Percentiles rank a stretch among this genome's conserved stretches.
Evolutionary conservation across 1,284 basidiomycete species (phyloP).

Genomic region (Lignosus rhinocerotis): DNA sequence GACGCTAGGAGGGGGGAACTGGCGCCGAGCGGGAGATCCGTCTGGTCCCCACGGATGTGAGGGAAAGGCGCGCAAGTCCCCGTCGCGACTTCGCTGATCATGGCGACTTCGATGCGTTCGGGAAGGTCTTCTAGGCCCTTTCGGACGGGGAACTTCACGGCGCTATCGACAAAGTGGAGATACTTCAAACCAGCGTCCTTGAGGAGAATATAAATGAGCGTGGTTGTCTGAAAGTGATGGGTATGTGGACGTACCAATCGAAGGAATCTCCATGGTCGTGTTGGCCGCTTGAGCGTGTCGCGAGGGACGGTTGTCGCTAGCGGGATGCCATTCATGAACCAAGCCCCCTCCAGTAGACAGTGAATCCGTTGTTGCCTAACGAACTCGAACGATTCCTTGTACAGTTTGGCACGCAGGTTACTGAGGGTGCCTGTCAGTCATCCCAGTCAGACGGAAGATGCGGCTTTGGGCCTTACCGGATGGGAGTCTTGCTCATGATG

Average conservation of each 20-base stretch:
- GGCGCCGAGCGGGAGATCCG: constrained; percentile 49
- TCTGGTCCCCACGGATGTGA: constrained; percentile 57
- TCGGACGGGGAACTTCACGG: constrained; percentile 74
- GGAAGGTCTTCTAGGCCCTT: constrained; percentile 84
- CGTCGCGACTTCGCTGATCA: constrained; percentile 76
- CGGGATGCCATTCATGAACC: constrained; percentile 81
- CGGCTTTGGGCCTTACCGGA: constrained; percentile 56
- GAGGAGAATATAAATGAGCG: constrained; percentile 6
- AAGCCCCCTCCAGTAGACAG: constrained; percentile 86
- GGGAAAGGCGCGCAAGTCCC: constrained; percentile 76
- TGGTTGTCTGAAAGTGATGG: neutral
- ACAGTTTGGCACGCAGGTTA: constrained; percentile 83
- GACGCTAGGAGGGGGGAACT: constrained; percentile 57
- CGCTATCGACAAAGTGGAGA: constrained; percentile 81
- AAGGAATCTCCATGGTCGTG: constrained; percentile 76
- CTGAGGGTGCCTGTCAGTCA: constrained; percentile 38
- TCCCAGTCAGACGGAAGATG: neutral
- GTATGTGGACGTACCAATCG: constrained; percentile 52
- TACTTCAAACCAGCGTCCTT: constrained; percentile 78
- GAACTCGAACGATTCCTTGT: constrained; percentile 92
- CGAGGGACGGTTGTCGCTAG: constrained; percentile 46
- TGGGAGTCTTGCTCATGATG: constrained; percentile 79
- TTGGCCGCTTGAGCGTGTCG: constrained; percentile 55
- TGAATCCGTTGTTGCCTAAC: constrained; percentile 89
- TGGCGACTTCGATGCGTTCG: constrained; percentile 80